Conservation (phyloP, 495 filamentous ascomycete species). For the Talaromyces nanjingensis region DNA sequence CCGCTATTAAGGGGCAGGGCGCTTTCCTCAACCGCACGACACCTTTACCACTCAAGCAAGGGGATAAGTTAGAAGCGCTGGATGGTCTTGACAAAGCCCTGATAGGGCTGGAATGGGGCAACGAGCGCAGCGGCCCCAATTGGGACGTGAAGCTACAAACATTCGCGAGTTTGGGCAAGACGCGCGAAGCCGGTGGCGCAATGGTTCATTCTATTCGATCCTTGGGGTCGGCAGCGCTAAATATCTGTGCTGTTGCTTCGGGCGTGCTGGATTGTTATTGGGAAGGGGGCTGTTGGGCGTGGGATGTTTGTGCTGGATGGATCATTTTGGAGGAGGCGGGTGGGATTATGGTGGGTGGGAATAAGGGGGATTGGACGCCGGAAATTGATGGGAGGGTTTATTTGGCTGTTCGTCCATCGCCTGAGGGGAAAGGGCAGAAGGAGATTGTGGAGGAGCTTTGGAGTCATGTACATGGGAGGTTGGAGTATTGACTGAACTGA, state of each 20-base stretch:
- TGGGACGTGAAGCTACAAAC: slow-evolving; percentile 65
- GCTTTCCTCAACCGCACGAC: slow-evolving; percentile 49
- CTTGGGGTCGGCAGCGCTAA: slow-evolving; percentile 76
- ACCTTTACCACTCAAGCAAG: slow-evolving; percentile 49
- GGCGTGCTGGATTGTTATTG: slow-evolving; percentile 81
- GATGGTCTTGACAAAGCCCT: slow-evolving; percentile 53
- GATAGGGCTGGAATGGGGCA: slow-evolving; percentile 74
- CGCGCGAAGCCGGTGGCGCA: slow-evolving; percentile 58
- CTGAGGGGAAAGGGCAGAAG: slow-evolving; percentile 57
- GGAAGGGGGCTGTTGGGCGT: slow-evolving; percentile 92
- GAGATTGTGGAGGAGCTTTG: slow-evolving; percentile 80
- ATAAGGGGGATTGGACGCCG: slow-evolving; percentile 69
- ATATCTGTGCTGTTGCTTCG: slow-evolving; percentile 72
- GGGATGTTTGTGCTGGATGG: slow-evolving; percentile 93
- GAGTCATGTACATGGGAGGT: slow-evolving; percentile 34
- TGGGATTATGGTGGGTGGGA: slow-evolving; percentile 70
- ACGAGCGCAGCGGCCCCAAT: slow-evolving; percentile 64
- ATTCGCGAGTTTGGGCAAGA: slow-evolving; percentile 58
- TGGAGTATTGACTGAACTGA: slow-evolving; percentile 21
- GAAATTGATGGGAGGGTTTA: slow-evolving; percentile 71
- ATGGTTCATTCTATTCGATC: slow-evolving; percentile 80
- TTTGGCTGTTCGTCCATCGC: slow-evolving; percentile 60
- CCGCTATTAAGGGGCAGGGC: slow-evolving; percentile 61
- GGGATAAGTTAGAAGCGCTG: slow-evolving; percentile 43
- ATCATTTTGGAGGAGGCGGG: slow-evolving; percentile 81